Evolutionary conservation across 148 eudicot species (phyloP), one percentile per base, ranked within the genome.

Genomic region (Spergularia bocconei): DNA sequence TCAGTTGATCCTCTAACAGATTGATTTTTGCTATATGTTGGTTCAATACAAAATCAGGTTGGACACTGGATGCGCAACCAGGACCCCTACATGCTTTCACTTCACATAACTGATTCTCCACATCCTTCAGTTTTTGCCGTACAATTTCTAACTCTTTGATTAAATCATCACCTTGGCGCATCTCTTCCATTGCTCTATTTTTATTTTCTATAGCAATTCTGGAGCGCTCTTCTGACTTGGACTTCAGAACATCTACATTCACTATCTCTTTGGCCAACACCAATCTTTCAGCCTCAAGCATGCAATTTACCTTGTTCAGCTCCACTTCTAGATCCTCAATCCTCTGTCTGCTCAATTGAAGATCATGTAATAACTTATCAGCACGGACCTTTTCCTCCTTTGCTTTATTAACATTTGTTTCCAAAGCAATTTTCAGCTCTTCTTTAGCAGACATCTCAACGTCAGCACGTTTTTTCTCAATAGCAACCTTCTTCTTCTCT

Each of bases 1-100:
- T 88, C 80, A 92, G 74, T 69, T 89, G 87, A 71, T 92, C 85
- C 74, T 72, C 85, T 75, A 92, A 81, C 69, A 90, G 78, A 80
- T 78, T 87, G 63, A 83, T 44, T 78, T 81, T 67, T 50, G 83
- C 84, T 67, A 71, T 62, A 62, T 84, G 83, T 62, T 80, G 73
- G 63, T 73, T 73, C 23, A 52, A 70, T 44, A 29, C 13, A 36
- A 12, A 58, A 62, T 68, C 71, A 51, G 77, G 65, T 11, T 66
- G 39, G 25, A 25, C 53, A 48, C 20, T 62, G 38, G 79, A 66
- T 73, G 74, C 59, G 59, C 77, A 83, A 60, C 74, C 70, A 67
- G 72, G 74, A 71, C 21, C 76, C 64, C 71, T 79, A 63, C 70
- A 71, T 39, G 74, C 59, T 33, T 76, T 58, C 58, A 77, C 68